Percentiles rank a stretch among this genome's conserved stretches.
Evolutionary conservation across 2,329 filamentous ascomycete species (phyloP).

Genomic region (Alternaria incomplexa): DNA sequence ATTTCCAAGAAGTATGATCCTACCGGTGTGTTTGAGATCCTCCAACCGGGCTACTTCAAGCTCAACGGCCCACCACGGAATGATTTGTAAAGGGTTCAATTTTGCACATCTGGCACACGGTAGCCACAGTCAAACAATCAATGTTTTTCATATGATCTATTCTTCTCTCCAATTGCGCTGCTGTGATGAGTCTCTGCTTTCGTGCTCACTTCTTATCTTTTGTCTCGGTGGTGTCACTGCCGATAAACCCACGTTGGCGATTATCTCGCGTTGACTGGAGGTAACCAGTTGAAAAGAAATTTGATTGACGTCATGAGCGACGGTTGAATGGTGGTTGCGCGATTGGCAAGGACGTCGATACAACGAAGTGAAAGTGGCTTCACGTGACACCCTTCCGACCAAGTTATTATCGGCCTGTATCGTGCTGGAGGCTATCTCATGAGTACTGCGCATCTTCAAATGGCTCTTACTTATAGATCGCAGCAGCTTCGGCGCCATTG

Average conservation of each 20-base stretch:
- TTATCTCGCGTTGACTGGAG: not conserved
- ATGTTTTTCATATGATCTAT: not conserved
- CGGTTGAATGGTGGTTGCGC: not conserved
- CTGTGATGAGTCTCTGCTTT: not conserved
- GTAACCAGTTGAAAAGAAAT: not conserved
- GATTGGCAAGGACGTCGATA: not conserved
- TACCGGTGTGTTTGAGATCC: conserved; percentile 22
- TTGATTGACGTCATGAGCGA: not conserved
- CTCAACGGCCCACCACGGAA: conserved; percentile 21
- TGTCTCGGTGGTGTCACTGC: not conserved
- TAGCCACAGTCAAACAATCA: not conserved
- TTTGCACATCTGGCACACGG: not conserved
- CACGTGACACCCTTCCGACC: not conserved
- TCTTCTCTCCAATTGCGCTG: not conserved
- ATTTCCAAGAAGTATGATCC: conserved; percentile 30
- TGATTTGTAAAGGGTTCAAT: not conserved
- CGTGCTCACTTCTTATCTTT: not conserved
- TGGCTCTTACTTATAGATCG: accelerated
- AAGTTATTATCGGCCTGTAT: not conserved
- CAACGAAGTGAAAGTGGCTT: not conserved
- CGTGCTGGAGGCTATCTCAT: accelerated
- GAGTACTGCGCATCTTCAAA: accelerated
- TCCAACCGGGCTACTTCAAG: conserved; percentile 33
- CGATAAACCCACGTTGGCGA: not conserved
- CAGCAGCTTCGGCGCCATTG: not conserved